phyloP scores from a whole-genome alignment of 2,329 filamentous ascomycete genomes.

The Anisogramma anomala region DNA sequence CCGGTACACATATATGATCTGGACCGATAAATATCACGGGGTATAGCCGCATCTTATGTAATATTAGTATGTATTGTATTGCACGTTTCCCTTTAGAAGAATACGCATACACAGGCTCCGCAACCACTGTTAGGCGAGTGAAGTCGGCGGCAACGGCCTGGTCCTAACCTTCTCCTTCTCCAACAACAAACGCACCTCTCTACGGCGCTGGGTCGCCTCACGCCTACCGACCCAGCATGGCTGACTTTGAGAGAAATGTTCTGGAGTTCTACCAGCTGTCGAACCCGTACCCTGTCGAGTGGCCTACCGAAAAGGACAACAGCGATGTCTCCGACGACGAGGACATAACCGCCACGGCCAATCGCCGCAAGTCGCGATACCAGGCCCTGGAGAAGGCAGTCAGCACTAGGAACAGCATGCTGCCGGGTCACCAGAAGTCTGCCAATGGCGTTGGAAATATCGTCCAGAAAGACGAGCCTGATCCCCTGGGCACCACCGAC shows the following conservation, averaged over 20 bases:
- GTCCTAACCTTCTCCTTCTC: no score
- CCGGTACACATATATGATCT: no score
- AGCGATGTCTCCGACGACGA: conserved; percentile 56
- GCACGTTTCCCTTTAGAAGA: no score
- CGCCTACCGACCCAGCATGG: conserved; percentile 31
- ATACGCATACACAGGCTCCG: no score
- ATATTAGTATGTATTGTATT: no score
- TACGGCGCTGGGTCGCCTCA: neutral
- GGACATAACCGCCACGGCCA: conserved; percentile 37
- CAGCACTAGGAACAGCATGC: conserved; percentile 53
- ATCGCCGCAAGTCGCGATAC: conserved; percentile 64
- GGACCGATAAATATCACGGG: no score
- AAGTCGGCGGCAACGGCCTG: no score
- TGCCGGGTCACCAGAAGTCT: conserved; percentile 57
- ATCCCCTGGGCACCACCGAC: conserved; percentile 77
- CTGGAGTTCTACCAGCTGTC: conserved; percentile 84
- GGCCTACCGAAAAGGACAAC: conserved; percentile 73
- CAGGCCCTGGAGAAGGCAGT: conserved; percentile 70
- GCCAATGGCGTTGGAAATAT: conserved; percentile 58
- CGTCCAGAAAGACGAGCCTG: conserved; percentile 83
- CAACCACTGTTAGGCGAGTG: no score
- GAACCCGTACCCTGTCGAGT: conserved; percentile 66
- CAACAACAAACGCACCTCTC: neutral
- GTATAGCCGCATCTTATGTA: no score
- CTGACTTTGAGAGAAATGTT: conserved; percentile 64